Evolutionary conservation across 1,284 basidiomycete species (phyloP), one percentile per base, ranked within the genome.

Genomic region (Trichosporon coremiiforme): DNA sequence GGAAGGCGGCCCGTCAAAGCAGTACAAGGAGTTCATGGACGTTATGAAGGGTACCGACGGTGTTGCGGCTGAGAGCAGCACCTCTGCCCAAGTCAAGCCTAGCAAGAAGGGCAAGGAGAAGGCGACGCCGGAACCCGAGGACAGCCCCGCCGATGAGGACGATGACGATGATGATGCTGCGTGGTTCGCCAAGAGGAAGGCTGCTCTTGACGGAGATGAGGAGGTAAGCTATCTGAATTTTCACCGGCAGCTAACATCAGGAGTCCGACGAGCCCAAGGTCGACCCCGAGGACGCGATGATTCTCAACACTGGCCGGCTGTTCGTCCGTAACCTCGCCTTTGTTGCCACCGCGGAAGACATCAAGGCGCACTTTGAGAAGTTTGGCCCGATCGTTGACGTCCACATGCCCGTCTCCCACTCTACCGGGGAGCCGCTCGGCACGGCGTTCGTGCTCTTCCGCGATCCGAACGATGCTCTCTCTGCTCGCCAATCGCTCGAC

Each of bases 251-350:
- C 65, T 68, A 17, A 67, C 33, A n/a, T 31, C 31, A 63, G 68
- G 15, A 22, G 38, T 45, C 55, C 33, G 64, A 64, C n/a, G 64
- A 33, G 41, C 65, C 68, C 12, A 65, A 72, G 66, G 35, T 74
- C 31, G 75, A 74, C 53, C 85, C 85, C 0, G 88, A 85, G 71
- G 86, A 87, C 67, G 65, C 74, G 36, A 89, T 89, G 0, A 94
- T 98, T 68, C 85, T 91, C 29, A 87, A 88, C 69, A 94, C 93
- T 0, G 88, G 89, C 0, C 89, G 96, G 1, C 85, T 98, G 4
- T 98, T 98, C 79, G 85, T 98, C 6, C 92, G 96, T 13, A 99
- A 98, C 80, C 84, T 98, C 20, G 87, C 95, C 0, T 98, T 94
- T 78, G 87, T 91, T 0, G 92, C 92, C 69, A 91, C 90, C 0